A percentile compares a stretch with the other conserved stretches of the same genome.
Conservation (phyloP, 2,329 filamentous ascomycete species). For the Aspergillus neoniger region DNA sequence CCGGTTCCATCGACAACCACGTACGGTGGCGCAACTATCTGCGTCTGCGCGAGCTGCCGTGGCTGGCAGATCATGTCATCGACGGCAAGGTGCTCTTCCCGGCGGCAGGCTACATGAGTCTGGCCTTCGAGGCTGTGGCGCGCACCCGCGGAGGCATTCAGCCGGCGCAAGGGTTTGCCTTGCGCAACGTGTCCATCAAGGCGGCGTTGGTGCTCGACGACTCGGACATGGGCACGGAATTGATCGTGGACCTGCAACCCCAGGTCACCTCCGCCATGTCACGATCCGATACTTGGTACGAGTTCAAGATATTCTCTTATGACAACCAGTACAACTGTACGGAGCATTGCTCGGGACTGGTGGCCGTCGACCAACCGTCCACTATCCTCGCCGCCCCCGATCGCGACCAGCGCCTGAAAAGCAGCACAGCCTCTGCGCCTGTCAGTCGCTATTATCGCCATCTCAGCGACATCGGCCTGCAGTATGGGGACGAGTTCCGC, state of each 20-base stretch:
- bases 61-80: constrained; percentile 11
- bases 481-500: constrained; percentile 1
- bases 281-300: neutral
- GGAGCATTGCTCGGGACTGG: constrained; percentile 5
- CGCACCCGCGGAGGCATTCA: neutral
- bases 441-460: constrained; percentile 3
- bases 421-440: neutral
- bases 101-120: constrained; percentile 8
- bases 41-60: constrained; percentile 6
- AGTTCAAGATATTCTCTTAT: constrained; percentile 5
- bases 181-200: neutral
- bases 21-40: constrained; percentile 6
- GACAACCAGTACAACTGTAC: neutral
- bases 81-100: constrained; percentile 8
- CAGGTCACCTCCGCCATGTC: neutral
- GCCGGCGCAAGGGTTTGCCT: neutral
- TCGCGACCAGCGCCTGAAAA: neutral
- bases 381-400: neutral
- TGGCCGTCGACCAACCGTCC: neutral
- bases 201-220: constrained; percentile 1
- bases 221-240: constrained; percentile 3
- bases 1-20: neutral
- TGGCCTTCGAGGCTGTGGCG: constrained; percentile 8
- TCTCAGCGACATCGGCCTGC: neutral
- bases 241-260: neutral